A percentile compares a stretch with the other conserved stretches of the same genome.
These are phyloP conservation scores for Calocybe indica DNA, from an alignment of 768 basidiomycete species.

Conservation along the genomic window DNA sequence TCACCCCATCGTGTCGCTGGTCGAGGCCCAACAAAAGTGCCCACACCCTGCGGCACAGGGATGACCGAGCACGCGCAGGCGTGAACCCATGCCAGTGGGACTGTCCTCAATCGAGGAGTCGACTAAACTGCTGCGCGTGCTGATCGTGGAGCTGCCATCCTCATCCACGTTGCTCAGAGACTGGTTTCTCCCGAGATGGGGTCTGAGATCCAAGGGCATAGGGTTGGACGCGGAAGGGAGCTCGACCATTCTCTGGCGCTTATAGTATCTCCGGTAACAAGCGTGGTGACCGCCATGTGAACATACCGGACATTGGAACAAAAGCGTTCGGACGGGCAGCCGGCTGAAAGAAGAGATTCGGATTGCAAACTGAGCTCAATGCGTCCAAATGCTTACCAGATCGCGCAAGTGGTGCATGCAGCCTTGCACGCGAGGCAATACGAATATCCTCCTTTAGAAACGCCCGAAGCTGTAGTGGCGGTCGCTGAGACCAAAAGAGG, in stretches of 20 bases:
- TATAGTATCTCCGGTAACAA: conserved; percentile 69
- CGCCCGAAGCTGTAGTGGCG: conserved; percentile 15
- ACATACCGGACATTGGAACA: conserved; percentile 75
- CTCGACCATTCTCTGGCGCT: conserved; percentile 49
- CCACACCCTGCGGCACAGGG: conserved; percentile 79
- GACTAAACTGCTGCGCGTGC: conserved; percentile 10
- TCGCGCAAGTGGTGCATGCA: conserved; percentile 49
- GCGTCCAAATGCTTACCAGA: conserved; percentile 48
- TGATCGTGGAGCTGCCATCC: conserved; percentile 15
- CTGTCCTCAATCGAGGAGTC: conserved; percentile 14
- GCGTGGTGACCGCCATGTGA: conserved; percentile 77
- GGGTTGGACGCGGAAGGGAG: conserved; percentile 24
- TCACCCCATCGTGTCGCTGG: conserved; percentile 13
- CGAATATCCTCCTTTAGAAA: conserved; percentile 38
- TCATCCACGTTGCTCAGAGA: conserved; percentile 18
- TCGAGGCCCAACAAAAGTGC: conserved; percentile 70
- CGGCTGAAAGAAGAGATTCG: conserved; percentile 38
- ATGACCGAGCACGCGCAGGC: conserved; percentile 41
- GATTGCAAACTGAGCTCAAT: not conserved
- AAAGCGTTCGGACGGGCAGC: conserved; percentile 63
- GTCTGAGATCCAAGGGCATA: conserved; percentile 6
- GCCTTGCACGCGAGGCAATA: conserved; percentile 53
- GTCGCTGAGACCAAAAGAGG: conserved; percentile 42
- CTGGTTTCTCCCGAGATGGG: conserved; percentile 9
- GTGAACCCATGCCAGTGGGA: conserved; percentile 7